Evolutionary conservation across 2,329 filamentous ascomycete species (phyloP).

Genomic region (Colletotrichum somersetense): DNA sequence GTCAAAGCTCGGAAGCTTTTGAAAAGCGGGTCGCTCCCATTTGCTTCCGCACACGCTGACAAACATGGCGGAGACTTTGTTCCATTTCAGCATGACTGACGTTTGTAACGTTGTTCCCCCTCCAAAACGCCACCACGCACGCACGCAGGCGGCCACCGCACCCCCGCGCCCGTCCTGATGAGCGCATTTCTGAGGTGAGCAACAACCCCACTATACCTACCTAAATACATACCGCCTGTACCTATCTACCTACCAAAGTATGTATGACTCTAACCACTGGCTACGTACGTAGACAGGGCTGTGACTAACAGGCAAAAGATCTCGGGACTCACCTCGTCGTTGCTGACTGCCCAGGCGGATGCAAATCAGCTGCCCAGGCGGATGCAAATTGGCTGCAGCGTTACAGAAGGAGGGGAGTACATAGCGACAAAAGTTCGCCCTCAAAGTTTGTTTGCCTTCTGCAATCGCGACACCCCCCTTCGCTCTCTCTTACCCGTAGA

Average conservation of each 20-base stretch:
- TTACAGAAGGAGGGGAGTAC: conserved; percentile 17
- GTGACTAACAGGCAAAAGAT: conserved; percentile 31
- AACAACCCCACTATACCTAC: not conserved
- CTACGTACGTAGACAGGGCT: not conserved
- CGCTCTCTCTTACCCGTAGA: not conserved
- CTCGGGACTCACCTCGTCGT: conserved; percentile 17
- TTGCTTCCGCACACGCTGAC: conserved; percentile 12
- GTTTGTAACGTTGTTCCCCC: conserved; percentile 19
- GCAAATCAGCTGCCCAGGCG: conserved; percentile 17
- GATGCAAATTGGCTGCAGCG: conserved; percentile 17
- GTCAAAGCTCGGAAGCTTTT: not conserved
- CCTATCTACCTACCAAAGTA: not conserved
- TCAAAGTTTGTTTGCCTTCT: conserved; percentile 30
- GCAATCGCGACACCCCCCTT: not conserved
- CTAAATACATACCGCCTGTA: too few relatives aligned
- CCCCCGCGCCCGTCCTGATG: not conserved
- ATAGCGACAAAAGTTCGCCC: conserved; percentile 35
- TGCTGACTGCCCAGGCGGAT: conserved; percentile 16
- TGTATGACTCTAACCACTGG: conserved; percentile 18
- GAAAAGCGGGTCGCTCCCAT: not conserved
- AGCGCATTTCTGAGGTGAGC: conserved; percentile 18
- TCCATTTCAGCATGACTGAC: conserved; percentile 8
- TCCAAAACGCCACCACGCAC: not conserved
- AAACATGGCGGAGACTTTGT: conserved; percentile 17
- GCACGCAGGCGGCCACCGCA: too few relatives aligned